Evolutionary conservation across 371 early-diverging fungal species (phyloP).

Genomic region (Haplosporangium sp.): DNA sequence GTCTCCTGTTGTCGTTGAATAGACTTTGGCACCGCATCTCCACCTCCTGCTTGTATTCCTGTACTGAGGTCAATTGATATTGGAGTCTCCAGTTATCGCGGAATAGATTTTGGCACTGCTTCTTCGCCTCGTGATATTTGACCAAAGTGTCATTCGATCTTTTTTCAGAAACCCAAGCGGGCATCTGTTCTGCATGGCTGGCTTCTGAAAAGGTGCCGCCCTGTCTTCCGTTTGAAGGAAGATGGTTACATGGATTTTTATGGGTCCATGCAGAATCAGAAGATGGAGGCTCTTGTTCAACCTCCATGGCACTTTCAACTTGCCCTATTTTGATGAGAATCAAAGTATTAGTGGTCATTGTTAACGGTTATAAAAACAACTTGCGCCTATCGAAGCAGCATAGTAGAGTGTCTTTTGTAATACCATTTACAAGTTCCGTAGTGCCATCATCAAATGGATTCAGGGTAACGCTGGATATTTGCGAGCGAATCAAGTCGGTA

Average conservation of each 20-base stretch:
- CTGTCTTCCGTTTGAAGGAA: too few species aligned
- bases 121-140: not conserved
- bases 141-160: not conserved
- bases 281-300: too few species aligned
- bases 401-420: too few species aligned
- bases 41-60: too few species aligned
- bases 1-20: not conserved
- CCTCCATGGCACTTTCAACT: too few species aligned
- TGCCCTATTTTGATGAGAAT: too few species aligned
- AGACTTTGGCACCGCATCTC: not conserved
- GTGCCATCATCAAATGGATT: not conserved
- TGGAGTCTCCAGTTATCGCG: not conserved
- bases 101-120: not conserved
- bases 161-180: not conserved
- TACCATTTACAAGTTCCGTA: not conserved
- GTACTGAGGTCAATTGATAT: too few species aligned
- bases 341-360: too few species aligned
- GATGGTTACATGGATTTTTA: too few species aligned
- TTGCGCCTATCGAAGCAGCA: too few species aligned
- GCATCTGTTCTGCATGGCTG: not conserved
- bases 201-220: not conserved
- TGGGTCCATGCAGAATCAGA: too few species aligned
- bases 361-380: too few species aligned
- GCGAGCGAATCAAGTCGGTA: not conserved
- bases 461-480: not conserved